Base-by-base conservation (phyloP, 768 basidiomycete species). In the Holtermannia corniformis region DNA sequence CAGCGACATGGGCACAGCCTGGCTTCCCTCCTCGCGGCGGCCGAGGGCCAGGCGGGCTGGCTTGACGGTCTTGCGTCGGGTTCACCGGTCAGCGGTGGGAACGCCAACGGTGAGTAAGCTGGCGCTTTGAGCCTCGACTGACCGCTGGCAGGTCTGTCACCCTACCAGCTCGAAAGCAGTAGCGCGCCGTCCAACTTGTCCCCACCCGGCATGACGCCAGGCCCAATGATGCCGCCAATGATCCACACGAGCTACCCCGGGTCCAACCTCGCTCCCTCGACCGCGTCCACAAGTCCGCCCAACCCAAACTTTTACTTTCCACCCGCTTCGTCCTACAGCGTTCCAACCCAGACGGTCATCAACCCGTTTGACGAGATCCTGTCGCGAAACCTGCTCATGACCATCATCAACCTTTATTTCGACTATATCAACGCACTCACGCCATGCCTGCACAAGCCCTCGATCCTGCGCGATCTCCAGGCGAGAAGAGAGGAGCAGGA, bases 351-450 rank as follows among this genome's bases (percentile, higher is more conserved):
- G n/a, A n/a, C n/a, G n/a, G n/a, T 82, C n/a, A 79, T 83, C 1
- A 37, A 83, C 64, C 78, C 85, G 27, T 75, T 93, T 44, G 86
- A 90, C 64, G 82, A 86, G 55, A 80, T 91, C 49, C 85, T 87
- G 10, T 85, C 86, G 19, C 78, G 86, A 49, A 84, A 86, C 53
- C 85, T 83, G 4, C 82, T 91, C 45, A 80, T 81, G 40, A 80
- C 86, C 54, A 85, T 93, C 60, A 82, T 91, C 57, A 79, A 84
- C 37, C 80, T 92, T 12, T 95, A 89, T 75, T 93, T 92, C 68
- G 90, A 92, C 70, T 93, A 87, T 67, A 87, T 92, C 45, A 90
- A 90, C 71, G 85, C 87, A 7, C 78, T 93, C 26, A 92, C 87
- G 7, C 90, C 90, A 4, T 89, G 86, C 70, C 75, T 95, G 42